Evolutionary conservation across 1,284 basidiomycete species (phyloP).

Genomic region (Pseudozyma sp.): DNA sequence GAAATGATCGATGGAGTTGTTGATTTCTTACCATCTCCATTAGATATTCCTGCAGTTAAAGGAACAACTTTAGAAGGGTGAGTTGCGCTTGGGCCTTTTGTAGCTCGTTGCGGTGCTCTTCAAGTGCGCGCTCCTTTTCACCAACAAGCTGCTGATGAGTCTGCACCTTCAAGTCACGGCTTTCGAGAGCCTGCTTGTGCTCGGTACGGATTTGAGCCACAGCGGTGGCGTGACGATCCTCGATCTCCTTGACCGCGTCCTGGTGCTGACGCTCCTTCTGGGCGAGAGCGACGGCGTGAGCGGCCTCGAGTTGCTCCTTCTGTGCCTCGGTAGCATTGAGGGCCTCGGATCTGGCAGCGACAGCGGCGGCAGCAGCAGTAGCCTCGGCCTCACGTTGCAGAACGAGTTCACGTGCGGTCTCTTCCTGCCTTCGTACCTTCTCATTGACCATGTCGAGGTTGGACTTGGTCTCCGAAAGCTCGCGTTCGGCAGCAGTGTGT

Average conservation of each 20-base stretch:
- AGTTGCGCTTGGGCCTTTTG: constrained; percentile 15
- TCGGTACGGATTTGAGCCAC: constrained; percentile 41
- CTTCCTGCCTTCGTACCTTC: constrained; percentile 48
- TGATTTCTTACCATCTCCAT: too few relatives aligned
- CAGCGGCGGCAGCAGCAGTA: constrained; percentile 41
- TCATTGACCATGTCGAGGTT: constrained; percentile 44
- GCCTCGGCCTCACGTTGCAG: constrained; percentile 47
- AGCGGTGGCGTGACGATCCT: constrained; percentile 34
- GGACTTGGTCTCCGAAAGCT: constrained; percentile 42
- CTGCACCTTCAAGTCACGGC: constrained; percentile 28
- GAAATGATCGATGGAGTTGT: too few relatives aligned
- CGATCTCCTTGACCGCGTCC: constrained; percentile 46
- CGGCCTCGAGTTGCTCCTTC: constrained; percentile 43
- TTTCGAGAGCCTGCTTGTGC: constrained; percentile 45
- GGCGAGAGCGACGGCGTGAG: constrained; percentile 35
- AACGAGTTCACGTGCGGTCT: constrained; percentile 31
- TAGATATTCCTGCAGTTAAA: too few relatives aligned
- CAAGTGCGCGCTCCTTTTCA: constrained; percentile 27
- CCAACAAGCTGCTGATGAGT: constrained; percentile 28
- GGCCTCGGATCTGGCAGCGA: constrained; percentile 46
- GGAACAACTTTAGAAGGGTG: too few relatives aligned
- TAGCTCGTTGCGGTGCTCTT: constrained; percentile 19
- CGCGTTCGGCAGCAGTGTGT: constrained; percentile 27
- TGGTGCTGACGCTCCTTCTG: constrained; percentile 50
- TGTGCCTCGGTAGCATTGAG: constrained; percentile 45